Base-by-base conservation (phyloP, 768 basidiomycete species). In the Daedaleopsis sinensis region DNA sequence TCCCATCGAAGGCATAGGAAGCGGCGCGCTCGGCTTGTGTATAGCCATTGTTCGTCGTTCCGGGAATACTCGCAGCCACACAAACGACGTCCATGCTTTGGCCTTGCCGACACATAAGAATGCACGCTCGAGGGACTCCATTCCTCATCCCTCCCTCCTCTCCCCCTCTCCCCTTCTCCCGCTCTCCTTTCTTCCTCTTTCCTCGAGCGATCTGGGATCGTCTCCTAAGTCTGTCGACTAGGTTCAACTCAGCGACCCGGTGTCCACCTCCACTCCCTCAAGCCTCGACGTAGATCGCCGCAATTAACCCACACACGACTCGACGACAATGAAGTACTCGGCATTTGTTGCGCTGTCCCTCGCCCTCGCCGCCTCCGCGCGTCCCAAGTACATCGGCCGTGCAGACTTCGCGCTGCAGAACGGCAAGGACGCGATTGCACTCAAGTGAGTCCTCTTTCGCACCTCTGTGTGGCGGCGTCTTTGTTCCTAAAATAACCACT, bases 251-350 rank as follows among this genome's bases (percentile, higher is more conserved):
- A 50, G 55, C 46, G 59, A 57, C 62, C 60, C 46, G 50, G 62
- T 61, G 64, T 54, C 64, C 23, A 32, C 27, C 55, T 51, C 56
- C 57, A 46, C 42, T 42, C 55, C 44, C 56, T 58, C 66, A 19
- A 49, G 16, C 27, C 48, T 42, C 51, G 51, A 55, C 60, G 60
- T 61, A 61, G 60, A 61, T 52, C 60, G 60, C 60, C 55, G 47
- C 21, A 47, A 11, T 49, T 49, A 23, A 49, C 47, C 13, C 16
- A 21, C 13, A 11, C 18, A 61, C 50, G 47, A 47, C 49, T 44
- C 53, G 11, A 62, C 57, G 48, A 63, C 42, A 43, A 81, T 77
- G 77, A 79, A 77, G 74, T 75, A 75, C 68, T 71, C 71, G 54
- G 57, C 73, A 51, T 68, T 84, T 59, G 67, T 80, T 58, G 63